phyloP scores from a whole-genome alignment of 73 alveolate genomes.

The Tetrahymena malaccensis region DNA sequence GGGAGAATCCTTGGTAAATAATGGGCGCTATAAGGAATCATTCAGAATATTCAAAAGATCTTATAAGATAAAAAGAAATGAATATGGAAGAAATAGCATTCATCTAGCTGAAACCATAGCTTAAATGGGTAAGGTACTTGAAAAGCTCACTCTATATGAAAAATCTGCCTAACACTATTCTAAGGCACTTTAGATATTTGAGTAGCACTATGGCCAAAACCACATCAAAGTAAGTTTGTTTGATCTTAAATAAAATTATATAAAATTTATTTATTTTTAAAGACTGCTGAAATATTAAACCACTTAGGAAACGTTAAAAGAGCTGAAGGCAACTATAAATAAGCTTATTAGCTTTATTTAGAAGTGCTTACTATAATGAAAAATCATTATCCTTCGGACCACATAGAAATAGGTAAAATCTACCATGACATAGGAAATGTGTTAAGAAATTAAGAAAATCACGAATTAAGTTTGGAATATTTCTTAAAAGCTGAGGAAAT shows the following conservation, averaged over 20 bases:
- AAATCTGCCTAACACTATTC: not conserved
- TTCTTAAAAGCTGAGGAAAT: not conserved
- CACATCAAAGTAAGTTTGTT: not conserved
- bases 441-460: not conserved
- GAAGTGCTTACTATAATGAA: not conserved
- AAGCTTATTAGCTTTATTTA: not conserved
- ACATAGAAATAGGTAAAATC: not conserved
- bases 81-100: not conserved
- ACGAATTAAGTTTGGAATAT: not conserved
- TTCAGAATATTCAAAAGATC: not conserved
- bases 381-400: not conserved
- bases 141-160: not conserved
- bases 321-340: not conserved
- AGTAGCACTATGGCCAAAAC: not conserved
- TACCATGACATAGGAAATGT: not conserved
- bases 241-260: not conserved
- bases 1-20: not conserved
- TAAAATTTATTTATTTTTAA: not conserved
- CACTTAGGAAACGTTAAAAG: not conserved
- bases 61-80: not conserved
- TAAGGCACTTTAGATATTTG: not conserved
- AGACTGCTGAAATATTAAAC: not conserved
- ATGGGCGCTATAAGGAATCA: not conserved
- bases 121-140: not conserved
- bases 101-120: not conserved